Evolutionary conservation across 2,329 filamentous ascomycete genomes (phyloP), one percentile per base, ranked within the genome.

Genomic region (Colletotrichum kahawae): DNA sequence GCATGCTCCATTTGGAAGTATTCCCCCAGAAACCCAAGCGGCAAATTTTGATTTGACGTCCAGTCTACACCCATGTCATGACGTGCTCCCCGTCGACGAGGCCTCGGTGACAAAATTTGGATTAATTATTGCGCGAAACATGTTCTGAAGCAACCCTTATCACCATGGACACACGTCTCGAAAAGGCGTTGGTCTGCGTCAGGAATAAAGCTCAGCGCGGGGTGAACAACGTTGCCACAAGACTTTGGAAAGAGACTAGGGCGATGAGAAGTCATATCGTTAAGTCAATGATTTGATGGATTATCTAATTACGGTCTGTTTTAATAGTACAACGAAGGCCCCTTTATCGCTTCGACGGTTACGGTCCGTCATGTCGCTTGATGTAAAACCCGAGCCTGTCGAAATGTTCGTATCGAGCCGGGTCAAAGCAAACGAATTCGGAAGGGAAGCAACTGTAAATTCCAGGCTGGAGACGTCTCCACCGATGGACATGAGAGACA

Each of bases 61-160:
- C 10, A 13, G 18, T 21, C 43, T 21, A 9, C 0, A 21, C 18
- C 43, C 43, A 0, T 0, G 5, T 7, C 10, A 48, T 48, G n/a
- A 21, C 43, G n/a, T 48, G 43, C n/a, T 48, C 10, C 43, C 43
- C 5, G 1, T 10, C 0, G n/a, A 48, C 10, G n/a, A 4, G n/a
- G 43, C 21, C 4, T n/a, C 10, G 3, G 10, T 4, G 10, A 21
- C 9, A 5, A 2, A 48, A 0, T 21, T 7, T 48, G 0, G 1
- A 43, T n/a, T 48, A 48, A 43, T n/a, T 48, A 48, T 48, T 13
- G n/a, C n/a, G 43, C 5, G 10, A 48, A 48, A 48, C 10, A 21
- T 48, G 43, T n/a, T 21, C 43, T 7, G 10, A 21, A 7, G 1
- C n/a, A 48, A 48, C 7, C n/a, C 9, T 48, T 48, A 0, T 5